A percentile compares a stretch with the other conserved stretches of the same genome.
These are phyloP conservation scores for Madurella mycetomatis DNA, from an alignment of 2,329 filamentous ascomycete species.

Conservation along the genomic window DNA sequence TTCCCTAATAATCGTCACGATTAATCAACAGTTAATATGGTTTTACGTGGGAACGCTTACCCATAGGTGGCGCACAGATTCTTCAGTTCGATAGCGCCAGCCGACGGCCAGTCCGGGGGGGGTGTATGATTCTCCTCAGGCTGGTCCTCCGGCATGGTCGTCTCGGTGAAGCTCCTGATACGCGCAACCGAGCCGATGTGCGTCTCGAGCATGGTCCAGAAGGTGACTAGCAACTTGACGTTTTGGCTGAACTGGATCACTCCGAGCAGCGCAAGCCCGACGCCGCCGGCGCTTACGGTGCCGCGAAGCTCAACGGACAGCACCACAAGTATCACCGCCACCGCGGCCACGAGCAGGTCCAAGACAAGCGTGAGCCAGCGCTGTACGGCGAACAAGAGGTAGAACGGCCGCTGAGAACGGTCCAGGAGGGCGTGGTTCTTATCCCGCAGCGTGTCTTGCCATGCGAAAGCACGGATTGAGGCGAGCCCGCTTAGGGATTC, in stretches of 20 bases:
- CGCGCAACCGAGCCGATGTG: conserved; percentile 33
- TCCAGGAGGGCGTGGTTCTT: conserved; percentile 48
- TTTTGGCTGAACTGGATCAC: conserved; percentile 27
- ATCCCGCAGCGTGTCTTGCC: conserved; percentile 41
- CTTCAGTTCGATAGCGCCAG: conserved; percentile 32
- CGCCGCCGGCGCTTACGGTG: conserved; percentile 27
- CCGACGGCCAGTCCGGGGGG: conserved; percentile 31
- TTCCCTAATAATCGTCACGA: not conserved
- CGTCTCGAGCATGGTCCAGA: conserved; percentile 28
- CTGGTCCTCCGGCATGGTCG: conserved; percentile 28
- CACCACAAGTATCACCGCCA: conserved; percentile 34
- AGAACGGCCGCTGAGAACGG: conserved; percentile 52
- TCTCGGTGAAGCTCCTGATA: conserved; percentile 27
- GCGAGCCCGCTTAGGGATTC: conserved; percentile 45
- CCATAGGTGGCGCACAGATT: conserved; percentile 30
- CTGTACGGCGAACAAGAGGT: conserved; percentile 53
- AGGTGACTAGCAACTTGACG: conserved; percentile 28
- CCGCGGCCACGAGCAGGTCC: conserved; percentile 34
- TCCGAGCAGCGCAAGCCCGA: conserved; percentile 32
- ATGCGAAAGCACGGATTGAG: conserved; percentile 52
- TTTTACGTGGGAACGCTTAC: not conserved
- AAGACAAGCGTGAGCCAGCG: conserved; percentile 46
- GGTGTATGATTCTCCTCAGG: conserved; percentile 22
- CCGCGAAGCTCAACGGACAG: conserved; percentile 33
- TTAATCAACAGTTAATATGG: not conserved